These are phyloP conservation scores for Micractinium conductrix DNA, from an alignment of 139 green algal species.

Conservation along the genomic window DNA sequence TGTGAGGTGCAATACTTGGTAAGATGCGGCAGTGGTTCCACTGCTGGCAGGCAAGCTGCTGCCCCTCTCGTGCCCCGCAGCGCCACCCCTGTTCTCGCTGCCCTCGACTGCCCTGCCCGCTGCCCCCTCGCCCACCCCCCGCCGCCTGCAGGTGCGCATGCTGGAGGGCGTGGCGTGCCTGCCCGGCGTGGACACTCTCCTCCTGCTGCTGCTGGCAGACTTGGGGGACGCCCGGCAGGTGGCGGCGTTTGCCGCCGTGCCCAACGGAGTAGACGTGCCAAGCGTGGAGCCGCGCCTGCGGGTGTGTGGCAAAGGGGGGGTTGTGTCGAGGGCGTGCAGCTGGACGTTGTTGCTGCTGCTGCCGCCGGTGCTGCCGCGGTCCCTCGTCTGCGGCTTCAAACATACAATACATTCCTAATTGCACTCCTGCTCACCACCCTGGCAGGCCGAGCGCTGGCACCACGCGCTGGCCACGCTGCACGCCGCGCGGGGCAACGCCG, in stretches of 20 bases:
- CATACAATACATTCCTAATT: too few species aligned
- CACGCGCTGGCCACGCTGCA: slow-evolving; percentile 52
- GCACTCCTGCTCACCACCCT: too few species aligned
- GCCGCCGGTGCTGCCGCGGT: too few species aligned
- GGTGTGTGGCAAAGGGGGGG: slow-evolving; percentile 41
- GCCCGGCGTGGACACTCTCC: slow-evolving; percentile 72
- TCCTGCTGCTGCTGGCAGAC: slow-evolving; percentile 68
- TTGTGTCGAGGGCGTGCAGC: too few species aligned
- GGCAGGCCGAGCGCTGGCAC: slow-evolving; percentile 35
- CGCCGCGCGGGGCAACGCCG: slow-evolving; percentile 26
- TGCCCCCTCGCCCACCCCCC: neutral
- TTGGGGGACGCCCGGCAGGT: slow-evolving; percentile 33
- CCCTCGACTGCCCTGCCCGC: neutral
- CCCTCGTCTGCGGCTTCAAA: too few species aligned
- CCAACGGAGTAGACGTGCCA: slow-evolving; percentile 28
- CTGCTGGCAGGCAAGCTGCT: too few species aligned
- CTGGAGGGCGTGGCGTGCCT: slow-evolving; percentile 31
- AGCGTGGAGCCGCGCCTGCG: slow-evolving; percentile 34
- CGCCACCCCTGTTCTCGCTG: neutral
- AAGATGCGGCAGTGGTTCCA: too few species aligned
- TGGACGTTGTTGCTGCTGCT: too few species aligned
- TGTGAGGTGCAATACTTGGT: too few species aligned
- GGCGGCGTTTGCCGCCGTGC: slow-evolving; percentile 43
- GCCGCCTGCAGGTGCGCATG: slow-evolving; percentile 37
- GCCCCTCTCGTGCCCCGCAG: too few species aligned